Conservation (phyloP, 1,139 yeast species). For the Pichia sorboxylosa region DNA sequence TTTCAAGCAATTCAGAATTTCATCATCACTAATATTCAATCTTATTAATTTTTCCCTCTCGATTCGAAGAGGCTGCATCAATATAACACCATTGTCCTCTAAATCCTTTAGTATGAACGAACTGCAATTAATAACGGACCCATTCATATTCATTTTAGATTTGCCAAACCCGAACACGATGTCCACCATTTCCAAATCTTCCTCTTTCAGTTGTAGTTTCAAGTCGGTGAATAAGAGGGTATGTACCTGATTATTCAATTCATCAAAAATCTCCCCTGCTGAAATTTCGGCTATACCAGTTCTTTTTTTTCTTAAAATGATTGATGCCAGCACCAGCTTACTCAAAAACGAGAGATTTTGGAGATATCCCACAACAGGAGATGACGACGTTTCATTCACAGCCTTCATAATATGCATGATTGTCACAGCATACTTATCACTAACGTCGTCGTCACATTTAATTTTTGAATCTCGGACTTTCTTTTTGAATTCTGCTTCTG, state of each 20-base stretch:
- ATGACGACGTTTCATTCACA: conserved; percentile 63
- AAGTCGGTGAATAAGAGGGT: conserved; percentile 19
- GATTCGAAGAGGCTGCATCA: conserved; percentile 54
- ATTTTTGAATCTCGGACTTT: conserved; percentile 17
- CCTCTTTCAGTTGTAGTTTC: conserved; percentile 15
- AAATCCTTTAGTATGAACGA: conserved; percentile 49
- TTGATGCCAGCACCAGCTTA: conserved; percentile 59
- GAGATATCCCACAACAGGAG: conserved; percentile 57
- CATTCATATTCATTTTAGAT: conserved; percentile 2
- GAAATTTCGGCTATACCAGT: conserved; percentile 62
- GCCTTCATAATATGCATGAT: conserved; percentile 69
- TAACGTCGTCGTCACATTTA: conserved; percentile 24
- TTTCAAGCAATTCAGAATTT: conserved; percentile 46
- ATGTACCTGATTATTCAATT: conserved; percentile 35
- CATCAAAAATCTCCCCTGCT: conserved; percentile 71
- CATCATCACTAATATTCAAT: conserved; percentile 61
- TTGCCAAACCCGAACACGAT: conserved; percentile 24
- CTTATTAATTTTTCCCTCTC: conserved; percentile 57
- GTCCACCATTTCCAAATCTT: conserved; percentile 20
- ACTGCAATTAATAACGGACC: conserved; percentile 28
- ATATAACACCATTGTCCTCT: conserved; percentile 65
- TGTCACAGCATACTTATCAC: conserved; percentile 43
- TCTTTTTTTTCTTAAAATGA: conserved; percentile 53
- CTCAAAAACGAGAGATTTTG: conserved; percentile 52
- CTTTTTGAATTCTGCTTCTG: conserved; percentile 45